Evolutionary conservation across 192 early-diverging fungal species (phyloP), one percentile per base, ranked within the genome.

Genomic region (Coemansia sp.): DNA sequence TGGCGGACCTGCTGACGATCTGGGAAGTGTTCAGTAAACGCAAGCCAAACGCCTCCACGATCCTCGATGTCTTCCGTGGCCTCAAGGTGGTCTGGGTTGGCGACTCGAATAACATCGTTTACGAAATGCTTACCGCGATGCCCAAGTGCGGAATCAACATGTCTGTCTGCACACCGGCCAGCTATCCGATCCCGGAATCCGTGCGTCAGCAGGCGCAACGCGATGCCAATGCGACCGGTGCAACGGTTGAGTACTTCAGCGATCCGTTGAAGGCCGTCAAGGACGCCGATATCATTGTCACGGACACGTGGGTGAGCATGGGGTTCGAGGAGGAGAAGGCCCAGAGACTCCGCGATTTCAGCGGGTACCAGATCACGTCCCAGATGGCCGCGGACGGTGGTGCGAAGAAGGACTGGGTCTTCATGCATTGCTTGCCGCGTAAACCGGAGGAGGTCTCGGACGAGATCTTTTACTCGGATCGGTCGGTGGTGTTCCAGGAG

Each of bases 231-330:
- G 61, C 69, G 10, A 86, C 88, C 16, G 81, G 72, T 0, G 83
- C 86, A 7, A 57, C 77, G 14, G 51, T 90, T 13, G 56, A 64
- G 5, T 89, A 90, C 65, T 91, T 86, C 39, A 74, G 80, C 13
- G 88, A 91, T 55, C 95, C 96, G 4, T 60, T 85, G 39, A 84
- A 86, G n/a, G 98, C 98, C 0, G 79, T 97, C 53, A 78, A 83
- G 2, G 87, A 86, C 48, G 91, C 94, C 10, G 90, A 99, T 75
- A 81, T 98, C 39, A 91, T 99, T 65, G 89, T 99, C 10, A 99
- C 98, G 7, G 98, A 99, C 69, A 98, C 96, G 5, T 99, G 98
- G 97, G 88, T 99, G 43, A 94, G 92, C 63, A 99, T 99, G 98
- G 98, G 98, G 16, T 92, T 96, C 77, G 96, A 98, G 82, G 74